Base-by-base conservation (phyloP, 306 rosid species). In the Cicer arietinum region DNA sequence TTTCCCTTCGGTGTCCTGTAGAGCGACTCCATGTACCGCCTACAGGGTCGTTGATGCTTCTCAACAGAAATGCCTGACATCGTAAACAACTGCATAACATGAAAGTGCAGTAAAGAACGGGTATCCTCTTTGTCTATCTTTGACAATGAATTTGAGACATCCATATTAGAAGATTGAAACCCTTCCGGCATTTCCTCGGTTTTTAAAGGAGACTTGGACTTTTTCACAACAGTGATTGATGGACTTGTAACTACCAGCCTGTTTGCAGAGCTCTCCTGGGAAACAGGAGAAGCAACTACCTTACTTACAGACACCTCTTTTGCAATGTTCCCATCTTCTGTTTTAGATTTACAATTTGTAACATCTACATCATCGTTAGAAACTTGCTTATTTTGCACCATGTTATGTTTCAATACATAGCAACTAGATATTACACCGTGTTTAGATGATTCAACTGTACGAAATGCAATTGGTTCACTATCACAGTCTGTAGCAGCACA, bases 1-100 rank as follows among this genome's bases (percentile, higher is more conserved):
- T 83, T 89, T 77, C 99, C 97, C 73, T 85, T 69, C n/a, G 99
- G 99, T 56, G 96, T 86, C 79, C 71, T 80, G 80, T 94, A 94
- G 70, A 94, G 79, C 0, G 97, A 81, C 74, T 94, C 96, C 76
- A 73, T 9, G 80, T 86, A 77, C 20, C 76, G 83, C 81, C 99
- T 88, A 62, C 85, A 74, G 56, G 92, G 93, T 67, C 99, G 88
- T 75, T 90, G 86, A 25, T 86, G 89, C 88, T 73, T 90, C 82
- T 92, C 96, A 60, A 92, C 79, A 16, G 81, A 76, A 95, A 93
- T 92, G 64, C 99, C 99, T n/a, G 95, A 87, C 80, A 80, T 84
- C 76, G 52, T 79, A 72, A 94, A 91, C 79, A 94, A 80, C 79
- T 71, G 83, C 77, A 76, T 76, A 69, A 80, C 64, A 77, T 82